These are phyloP conservation scores for Piloderma croceum DNA, from an alignment of 768 basidiomycete species.

Conservation along the genomic window DNA sequence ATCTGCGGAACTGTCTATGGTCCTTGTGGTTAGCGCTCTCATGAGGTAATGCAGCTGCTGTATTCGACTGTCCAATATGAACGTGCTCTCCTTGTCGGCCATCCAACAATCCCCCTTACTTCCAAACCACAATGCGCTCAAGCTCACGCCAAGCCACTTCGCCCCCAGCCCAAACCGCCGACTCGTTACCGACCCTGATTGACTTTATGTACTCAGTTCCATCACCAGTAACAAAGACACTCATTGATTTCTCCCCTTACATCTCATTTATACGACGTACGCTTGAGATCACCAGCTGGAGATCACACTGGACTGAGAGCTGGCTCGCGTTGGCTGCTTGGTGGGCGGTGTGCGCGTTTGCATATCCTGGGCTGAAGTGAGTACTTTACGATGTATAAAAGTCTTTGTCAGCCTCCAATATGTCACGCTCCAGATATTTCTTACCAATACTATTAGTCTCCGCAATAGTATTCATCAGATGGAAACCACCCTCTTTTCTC, in stretches of 20 bases:
- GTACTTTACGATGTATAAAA: constrained; percentile 12
- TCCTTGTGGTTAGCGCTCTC: too few species aligned
- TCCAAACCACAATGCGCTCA: too few species aligned
- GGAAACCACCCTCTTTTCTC: constrained; percentile 17
- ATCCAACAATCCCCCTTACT: too few species aligned
- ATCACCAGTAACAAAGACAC: too few species aligned
- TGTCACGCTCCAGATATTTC: constrained; percentile 41
- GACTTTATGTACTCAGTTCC: too few species aligned
- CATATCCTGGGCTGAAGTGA: constrained; percentile 46
- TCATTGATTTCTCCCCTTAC: constrained; percentile 55
- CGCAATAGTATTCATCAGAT: constrained; percentile 28
- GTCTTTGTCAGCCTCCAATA: constrained; percentile 7
- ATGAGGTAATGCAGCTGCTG: too few species aligned
- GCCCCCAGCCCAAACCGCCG: too few species aligned
- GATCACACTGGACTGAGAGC: constrained; percentile 50
- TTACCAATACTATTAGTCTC: constrained; percentile 49
- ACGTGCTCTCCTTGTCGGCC: too few species aligned
- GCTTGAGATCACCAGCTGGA: constrained; percentile 55
- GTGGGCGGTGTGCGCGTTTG: constrained; percentile 73
- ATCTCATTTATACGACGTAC: constrained; percentile 40
- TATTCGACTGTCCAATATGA: too few species aligned
- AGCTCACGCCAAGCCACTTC: too few species aligned
- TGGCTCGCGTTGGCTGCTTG: constrained; percentile 64
- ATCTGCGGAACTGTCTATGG: too few species aligned
- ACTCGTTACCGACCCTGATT: too few species aligned